Evolutionary conservation across 1,284 basidiomycete species (phyloP), one percentile per base, ranked within the genome.

Genomic region (Malassezia sp.): DNA sequence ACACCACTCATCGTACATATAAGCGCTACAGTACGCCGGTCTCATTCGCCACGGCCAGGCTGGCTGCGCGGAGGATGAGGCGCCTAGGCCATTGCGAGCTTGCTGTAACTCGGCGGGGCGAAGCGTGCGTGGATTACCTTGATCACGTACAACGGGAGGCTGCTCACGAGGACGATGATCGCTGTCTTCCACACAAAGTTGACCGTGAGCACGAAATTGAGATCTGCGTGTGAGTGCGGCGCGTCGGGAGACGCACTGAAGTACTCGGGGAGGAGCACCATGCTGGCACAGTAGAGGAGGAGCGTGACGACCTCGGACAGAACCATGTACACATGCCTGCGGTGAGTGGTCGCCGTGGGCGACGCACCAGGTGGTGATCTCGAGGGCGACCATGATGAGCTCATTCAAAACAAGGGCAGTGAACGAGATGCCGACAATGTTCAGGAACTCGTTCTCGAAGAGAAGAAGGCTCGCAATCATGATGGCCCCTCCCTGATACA

Each of bases 291-390:
- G 68, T 97, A 99, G 54, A 97, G 77, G 49, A 83, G 74, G 15
- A 93, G 77, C 0, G 91, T 96, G 18, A 81, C 83, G 27, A 97
- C 74, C 70, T 96, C 88, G 3, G 86, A 84, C 27, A 95, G 75
- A 39, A 93, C 78, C 93, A 97, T 97, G 73, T 95, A 96, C 6
- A 81, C 67, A 72, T 99, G 93, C n/a, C n/a, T n/a, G n/a, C n/a
- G n/a, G n/a, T n/a, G n/a, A n/a, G n/a, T n/a, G n/a, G n/a, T n/a
- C n/a, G n/a, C n/a, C n/a, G n/a, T n/a, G n/a, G n/a, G n/a, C n/a
- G n/a, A n/a, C n/a, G n/a, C n/a, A n/a, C 91, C 90, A 97, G 52
- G 86, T 95, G 1, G 90, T 96, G 53, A 96, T 90, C 72, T 96
- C 89, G 53, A 96, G 71, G 0, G 88, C 89, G 31, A 97, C 93